Evolutionary conservation across 73 alveolate species (phyloP).

Genomic region (Symbiodinium natans): DNA sequence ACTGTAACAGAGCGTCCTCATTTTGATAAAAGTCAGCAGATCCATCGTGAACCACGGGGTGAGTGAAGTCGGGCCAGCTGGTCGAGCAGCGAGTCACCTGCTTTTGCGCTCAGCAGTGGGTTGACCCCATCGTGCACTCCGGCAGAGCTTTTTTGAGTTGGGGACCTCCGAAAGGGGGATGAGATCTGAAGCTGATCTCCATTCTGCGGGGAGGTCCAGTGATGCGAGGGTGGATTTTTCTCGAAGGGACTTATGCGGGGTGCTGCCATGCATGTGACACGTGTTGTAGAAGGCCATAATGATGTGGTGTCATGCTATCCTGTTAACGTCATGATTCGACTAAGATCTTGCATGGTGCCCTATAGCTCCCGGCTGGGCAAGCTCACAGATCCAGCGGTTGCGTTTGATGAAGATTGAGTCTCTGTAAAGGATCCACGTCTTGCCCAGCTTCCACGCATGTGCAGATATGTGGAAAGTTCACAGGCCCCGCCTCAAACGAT

Average conservation of each 20-base stretch:
- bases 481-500: slow-evolving; percentile 1
- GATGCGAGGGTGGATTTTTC: slow-evolving; percentile 9
- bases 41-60: not conserved
- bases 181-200: slow-evolving; percentile 25
- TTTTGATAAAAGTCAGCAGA: no score
- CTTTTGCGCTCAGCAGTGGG: not conserved
- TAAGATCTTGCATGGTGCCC: not conserved
- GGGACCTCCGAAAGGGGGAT: slow-evolving; percentile 19
- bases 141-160: not conserved
- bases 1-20: no score
- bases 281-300: no score
- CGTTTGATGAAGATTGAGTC: not conserved
- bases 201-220: slow-evolving; percentile 5
- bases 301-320: no score
- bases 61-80: not conserved
- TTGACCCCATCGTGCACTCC: not conserved
- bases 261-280: not conserved
- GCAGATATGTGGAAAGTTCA: slow-evolving; percentile 8
- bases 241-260: not conserved
- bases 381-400: not conserved
- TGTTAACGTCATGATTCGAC: not conserved
- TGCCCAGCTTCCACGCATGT: not conserved
- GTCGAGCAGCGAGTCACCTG: not conserved
- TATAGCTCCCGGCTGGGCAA: slow-evolving; percentile 1
- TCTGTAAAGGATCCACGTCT: not conserved